phyloP scores from a whole-genome alignment of 2,329 filamentous ascomycete species.

The Alternaria sp. region DNA sequence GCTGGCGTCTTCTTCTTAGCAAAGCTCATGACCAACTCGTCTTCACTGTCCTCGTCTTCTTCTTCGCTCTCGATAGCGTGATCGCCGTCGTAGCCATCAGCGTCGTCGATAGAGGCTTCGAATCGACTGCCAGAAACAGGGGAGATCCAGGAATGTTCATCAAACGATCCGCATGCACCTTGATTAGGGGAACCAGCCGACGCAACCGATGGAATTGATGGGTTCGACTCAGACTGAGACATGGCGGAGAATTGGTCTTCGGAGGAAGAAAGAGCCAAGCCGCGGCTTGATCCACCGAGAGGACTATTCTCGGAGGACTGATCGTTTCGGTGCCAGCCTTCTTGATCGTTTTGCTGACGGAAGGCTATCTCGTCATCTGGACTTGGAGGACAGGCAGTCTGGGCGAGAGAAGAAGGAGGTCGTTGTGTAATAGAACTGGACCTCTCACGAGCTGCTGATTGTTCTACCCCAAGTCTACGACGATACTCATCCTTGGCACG shows the following conservation, averaged over 20 bases:
- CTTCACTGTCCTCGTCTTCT: constrained; percentile 50
- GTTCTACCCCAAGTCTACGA: constrained; percentile 46
- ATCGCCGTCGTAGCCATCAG: constrained; percentile 51
- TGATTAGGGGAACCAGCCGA: constrained; percentile 57
- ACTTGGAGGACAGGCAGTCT: constrained; percentile 56
- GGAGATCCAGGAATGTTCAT: constrained; percentile 30
- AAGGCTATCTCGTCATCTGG: constrained; percentile 54
- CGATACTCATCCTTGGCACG: constrained; percentile 51
- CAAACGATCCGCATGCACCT: constrained; percentile 40
- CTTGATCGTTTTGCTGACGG: constrained; percentile 38
- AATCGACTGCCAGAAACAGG: constrained; percentile 40
- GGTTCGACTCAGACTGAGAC: constrained; percentile 60
- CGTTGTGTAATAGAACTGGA: constrained; percentile 33
- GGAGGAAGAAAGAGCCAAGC: constrained; percentile 56
- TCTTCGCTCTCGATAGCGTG: constrained; percentile 52
- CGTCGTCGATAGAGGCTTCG: constrained; percentile 39
- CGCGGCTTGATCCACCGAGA: constrained; percentile 38
- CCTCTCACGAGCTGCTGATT: constrained; percentile 38
- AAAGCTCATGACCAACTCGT: constrained; percentile 51
- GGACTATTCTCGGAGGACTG: constrained; percentile 54
- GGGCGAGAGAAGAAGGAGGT: constrained; percentile 40
- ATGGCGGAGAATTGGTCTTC: constrained; percentile 59
- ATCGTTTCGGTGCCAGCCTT: constrained; percentile 41
- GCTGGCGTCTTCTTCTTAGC: constrained; percentile 45
- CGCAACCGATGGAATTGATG: constrained; percentile 61